Evolutionary conservation across 768 basidiomycete species (phyloP).

Genomic region (Kwoniella sp.): DNA sequence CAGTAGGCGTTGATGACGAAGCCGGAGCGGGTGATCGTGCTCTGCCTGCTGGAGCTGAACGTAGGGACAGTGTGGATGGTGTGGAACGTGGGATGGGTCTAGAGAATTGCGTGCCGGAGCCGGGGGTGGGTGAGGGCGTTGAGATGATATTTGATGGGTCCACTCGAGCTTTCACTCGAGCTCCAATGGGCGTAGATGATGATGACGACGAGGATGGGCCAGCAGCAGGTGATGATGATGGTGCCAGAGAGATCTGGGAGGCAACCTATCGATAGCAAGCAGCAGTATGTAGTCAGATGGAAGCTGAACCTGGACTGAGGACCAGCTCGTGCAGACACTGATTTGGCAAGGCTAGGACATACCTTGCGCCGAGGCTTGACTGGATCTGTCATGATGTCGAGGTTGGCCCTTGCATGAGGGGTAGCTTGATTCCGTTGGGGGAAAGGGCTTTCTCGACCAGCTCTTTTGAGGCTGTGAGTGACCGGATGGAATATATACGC

Average conservation of each 20-base stretch:
- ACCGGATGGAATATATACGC: too few relatives aligned
- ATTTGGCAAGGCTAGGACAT: not conserved
- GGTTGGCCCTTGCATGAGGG: not conserved
- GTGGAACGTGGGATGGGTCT: conserved; percentile 19
- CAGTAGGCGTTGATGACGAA: not conserved
- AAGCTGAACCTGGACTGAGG: too few relatives aligned
- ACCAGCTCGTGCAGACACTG: too few relatives aligned
- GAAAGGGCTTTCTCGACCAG: too few relatives aligned
- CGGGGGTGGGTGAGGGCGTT: conserved; percentile 1
- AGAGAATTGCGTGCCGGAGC: not conserved
- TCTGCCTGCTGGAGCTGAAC: conserved; percentile 13
- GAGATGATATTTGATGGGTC: conserved; percentile 3
- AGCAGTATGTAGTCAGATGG: too few relatives aligned
- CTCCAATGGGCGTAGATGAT: not conserved
- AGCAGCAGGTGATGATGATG: conserved; percentile 8
- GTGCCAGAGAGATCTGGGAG: conserved; percentile 19
- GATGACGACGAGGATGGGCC: not conserved
- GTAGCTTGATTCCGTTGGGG: not conserved
- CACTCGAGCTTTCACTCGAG: conserved; percentile 15
- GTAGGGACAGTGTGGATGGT: conserved; percentile 5
- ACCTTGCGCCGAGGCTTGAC: conserved; percentile 27
- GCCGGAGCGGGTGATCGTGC: conserved; percentile 24
- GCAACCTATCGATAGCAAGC: not conserved
- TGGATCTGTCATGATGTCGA: conserved; percentile 21
- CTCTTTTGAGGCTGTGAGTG: too few relatives aligned